Base-by-base conservation (phyloP, 352 stramenopile species). In the Phytophthora chlamydospora region DNA sequence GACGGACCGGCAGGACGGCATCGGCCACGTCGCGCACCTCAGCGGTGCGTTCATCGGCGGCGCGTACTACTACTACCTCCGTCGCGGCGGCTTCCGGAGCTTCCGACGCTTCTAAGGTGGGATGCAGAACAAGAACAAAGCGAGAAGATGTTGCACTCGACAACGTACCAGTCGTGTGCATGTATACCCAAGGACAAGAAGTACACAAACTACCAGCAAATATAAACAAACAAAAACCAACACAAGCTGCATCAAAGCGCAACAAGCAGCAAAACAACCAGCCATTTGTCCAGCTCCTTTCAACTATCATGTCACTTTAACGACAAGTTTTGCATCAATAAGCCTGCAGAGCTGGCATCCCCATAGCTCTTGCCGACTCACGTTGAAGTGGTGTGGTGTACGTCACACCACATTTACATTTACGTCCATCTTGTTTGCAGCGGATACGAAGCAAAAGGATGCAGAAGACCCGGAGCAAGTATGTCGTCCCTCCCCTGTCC, bases 1-100 rank as follows among this genome's bases (percentile, higher is more conserved):
- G n/a, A 80, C 75, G 33, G 68, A 74, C 35, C 58, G 47, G 14
- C 63, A 71, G 17, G 78, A 89, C 36, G 77, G 75, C 48, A 88
- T 91, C 44, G 84, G 82, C 43, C 84, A 92, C 68, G 80, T 92
- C 52, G 84, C 84, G 3, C 84, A 93, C 53, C 61, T 95, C 13
- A 85, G 73, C 13, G 86, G 86, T 21, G 84, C 86, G 6, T 65
- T 80, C 34, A 78, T 79, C 45, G 84, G 84, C 6, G 78, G 66
- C 4, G 59, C 62, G 27, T 93, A 92, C 68, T 93, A 86, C 60
- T 75, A 68, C 45, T 80, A 83, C 51, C 45, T 91, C 33, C 80
- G 70, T 55, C 62, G 63, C 9, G 45, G 63, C n/a, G 58, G 42
- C 9, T 51, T 67, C 47, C 73, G 63, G 27, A 58, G 58, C 35